Evolutionary conservation across 2,329 filamentous ascomycete genomes (phyloP).

Genomic region (Penicillium thymicola): DNA sequence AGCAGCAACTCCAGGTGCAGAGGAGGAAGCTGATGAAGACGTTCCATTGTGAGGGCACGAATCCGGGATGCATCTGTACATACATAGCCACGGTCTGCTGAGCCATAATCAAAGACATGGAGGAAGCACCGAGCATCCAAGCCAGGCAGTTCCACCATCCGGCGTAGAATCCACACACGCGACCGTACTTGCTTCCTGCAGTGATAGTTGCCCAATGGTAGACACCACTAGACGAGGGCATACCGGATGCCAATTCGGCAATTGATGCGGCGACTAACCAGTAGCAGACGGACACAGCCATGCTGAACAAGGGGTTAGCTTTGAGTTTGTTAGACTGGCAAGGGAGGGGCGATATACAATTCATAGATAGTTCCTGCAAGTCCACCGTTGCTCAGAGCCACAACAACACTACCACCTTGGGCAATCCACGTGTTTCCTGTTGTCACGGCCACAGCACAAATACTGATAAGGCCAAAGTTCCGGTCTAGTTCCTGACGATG

Average conservation of each 20-base stretch:
- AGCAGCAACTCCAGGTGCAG: slow-evolving; percentile 53
- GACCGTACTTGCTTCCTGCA: slow-evolving; percentile 52
- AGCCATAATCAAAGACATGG: slow-evolving; percentile 56
- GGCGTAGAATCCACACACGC: slow-evolving; percentile 48
- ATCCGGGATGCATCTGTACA: slow-evolving; percentile 55
- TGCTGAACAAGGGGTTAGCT: slow-evolving; percentile 28
- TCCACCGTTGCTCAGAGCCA: slow-evolving; percentile 60
- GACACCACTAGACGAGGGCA: slow-evolving; percentile 59
- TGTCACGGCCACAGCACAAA: slow-evolving; percentile 59
- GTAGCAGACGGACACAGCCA: slow-evolving; percentile 52
- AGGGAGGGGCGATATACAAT: slow-evolving; percentile 40
- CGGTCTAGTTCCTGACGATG: slow-evolving; percentile 62
- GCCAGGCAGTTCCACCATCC: slow-evolving; percentile 46
- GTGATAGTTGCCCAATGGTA: slow-evolving; percentile 63
- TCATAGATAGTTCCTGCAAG: slow-evolving; percentile 62
- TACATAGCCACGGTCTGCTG: slow-evolving; percentile 63
- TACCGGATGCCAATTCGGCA: slow-evolving; percentile 59
- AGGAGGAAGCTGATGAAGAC: slow-evolving; percentile 58
- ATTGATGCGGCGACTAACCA: slow-evolving; percentile 58
- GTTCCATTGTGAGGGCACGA: slow-evolving; percentile 54
- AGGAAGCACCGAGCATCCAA: slow-evolving; percentile 62
- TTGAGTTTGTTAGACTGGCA: background rate
- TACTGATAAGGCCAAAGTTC: slow-evolving; percentile 59
- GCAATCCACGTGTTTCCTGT: slow-evolving; percentile 66
- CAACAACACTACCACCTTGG: slow-evolving; percentile 58